phyloP scores from a whole-genome alignment of 306 rosid genomes.

The Hippophae rhamnoides region DNA sequence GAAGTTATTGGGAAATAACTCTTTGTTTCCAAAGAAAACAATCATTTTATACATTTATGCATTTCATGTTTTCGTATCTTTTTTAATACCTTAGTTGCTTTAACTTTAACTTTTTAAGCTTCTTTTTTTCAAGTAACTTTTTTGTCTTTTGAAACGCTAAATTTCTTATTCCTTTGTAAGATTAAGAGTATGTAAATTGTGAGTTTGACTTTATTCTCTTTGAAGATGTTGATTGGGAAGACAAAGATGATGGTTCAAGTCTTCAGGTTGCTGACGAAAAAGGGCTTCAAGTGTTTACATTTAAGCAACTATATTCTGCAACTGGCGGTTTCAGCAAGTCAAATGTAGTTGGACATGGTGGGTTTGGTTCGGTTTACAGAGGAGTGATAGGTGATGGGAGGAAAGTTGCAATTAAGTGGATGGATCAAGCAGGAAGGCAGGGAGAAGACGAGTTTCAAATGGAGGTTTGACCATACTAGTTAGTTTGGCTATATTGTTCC shows the following conservation, averaged over 20 bases:
- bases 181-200: too few species aligned
- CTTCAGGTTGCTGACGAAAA: conserved; percentile 51
- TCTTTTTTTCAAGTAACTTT: too few species aligned
- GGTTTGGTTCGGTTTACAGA: conserved; percentile 77
- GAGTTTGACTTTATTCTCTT: conserved; percentile 13
- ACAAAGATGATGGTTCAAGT: conserved; percentile 41
- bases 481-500: conserved; percentile 8
- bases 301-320: conserved; percentile 89
- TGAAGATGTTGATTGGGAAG: conserved; percentile 39
- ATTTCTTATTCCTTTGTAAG: too few species aligned
- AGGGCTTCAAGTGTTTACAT: conserved; percentile 73
- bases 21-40: too few species aligned
- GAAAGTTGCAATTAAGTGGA: conserved; percentile 77
- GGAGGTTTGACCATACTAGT: conserved; percentile 49
- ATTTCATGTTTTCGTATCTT: too few species aligned
- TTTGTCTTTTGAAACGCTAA: too few species aligned
- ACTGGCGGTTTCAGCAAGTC: conserved; percentile 86
- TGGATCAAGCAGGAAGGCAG: conserved; percentile 88
- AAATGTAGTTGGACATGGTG: conserved; percentile 82
- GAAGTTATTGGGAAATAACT: too few species aligned
- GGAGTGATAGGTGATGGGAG: conserved; percentile 78
- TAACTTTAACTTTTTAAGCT: too few species aligned
- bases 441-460: conserved; percentile 86
- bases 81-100: background rate
- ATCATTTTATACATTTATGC: too few species aligned